Percentiles rank a stretch among this genome's conserved stretches.
Evolutionary conservation across 2,329 filamentous ascomycete species (phyloP).

Genomic region (Ambrosiella beaveri): DNA sequence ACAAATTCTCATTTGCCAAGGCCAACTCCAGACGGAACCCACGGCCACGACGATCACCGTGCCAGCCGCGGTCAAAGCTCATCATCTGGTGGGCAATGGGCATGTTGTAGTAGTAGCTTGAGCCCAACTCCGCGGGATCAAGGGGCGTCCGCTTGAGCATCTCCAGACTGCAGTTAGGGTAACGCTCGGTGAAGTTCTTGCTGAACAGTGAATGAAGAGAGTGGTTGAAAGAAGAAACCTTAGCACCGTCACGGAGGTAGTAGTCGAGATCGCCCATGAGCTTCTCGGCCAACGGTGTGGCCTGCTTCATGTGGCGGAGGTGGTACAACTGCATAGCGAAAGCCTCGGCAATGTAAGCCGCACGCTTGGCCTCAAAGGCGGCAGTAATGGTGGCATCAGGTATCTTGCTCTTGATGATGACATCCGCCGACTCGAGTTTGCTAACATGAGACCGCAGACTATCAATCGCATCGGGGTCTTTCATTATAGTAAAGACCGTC

Average conservation of each 20-base stretch:
- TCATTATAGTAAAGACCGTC: constrained; percentile 66
- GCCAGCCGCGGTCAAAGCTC: constrained; percentile 62
- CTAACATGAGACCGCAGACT: constrained; percentile 55
- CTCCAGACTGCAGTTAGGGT: constrained; percentile 52
- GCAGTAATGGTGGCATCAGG: constrained; percentile 27
- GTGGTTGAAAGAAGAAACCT: constrained; percentile 67
- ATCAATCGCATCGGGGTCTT: constrained; percentile 55
- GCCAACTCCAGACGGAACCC: constrained; percentile 73
- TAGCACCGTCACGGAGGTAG: constrained; percentile 59
- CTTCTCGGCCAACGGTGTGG: constrained; percentile 45
- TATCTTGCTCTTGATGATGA: constrained; percentile 27
- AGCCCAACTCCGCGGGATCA: constrained; percentile 47
- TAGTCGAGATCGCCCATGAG: constrained; percentile 63
- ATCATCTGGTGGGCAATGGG: constrained; percentile 60
- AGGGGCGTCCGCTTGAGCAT: constrained; percentile 66
- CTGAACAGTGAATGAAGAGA: constrained; percentile 75
- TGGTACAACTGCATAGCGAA: constrained; percentile 84
- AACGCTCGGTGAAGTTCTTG: constrained; percentile 67
- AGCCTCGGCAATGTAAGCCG: constrained; percentile 70
- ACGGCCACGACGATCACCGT: constrained; percentile 40
- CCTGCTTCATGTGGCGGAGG: constrained; percentile 57
- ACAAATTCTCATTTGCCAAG: constrained; percentile 77
- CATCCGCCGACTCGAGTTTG: constrained; percentile 32
- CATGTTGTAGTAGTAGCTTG: constrained; percentile 71
- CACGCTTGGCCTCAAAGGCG: constrained; percentile 50